phyloP scores from a whole-genome alignment of 2,329 filamentous ascomycete genomes.

The Colletotrichum siamense region DNA sequence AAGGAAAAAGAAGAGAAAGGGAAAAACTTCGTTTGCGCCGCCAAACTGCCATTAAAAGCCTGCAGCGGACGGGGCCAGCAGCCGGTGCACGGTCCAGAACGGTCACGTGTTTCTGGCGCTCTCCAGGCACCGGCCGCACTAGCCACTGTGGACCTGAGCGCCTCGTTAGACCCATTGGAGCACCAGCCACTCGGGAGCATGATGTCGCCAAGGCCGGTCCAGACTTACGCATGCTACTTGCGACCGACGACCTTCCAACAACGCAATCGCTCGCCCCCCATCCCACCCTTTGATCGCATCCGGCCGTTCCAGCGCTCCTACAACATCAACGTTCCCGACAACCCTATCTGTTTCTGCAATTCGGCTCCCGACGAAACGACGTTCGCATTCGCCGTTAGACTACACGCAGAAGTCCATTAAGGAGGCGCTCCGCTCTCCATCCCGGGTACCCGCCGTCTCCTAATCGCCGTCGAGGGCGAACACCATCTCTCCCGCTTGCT shows the following conservation, averaged over 20 bases:
- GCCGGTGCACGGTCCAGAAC: not conserved
- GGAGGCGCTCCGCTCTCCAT: not conserved
- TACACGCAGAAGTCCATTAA: not conserved
- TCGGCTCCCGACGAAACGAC: not conserved
- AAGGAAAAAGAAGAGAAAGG: slow-evolving; percentile 40
- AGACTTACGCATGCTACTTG: slow-evolving; percentile 16
- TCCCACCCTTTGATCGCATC: not conserved
- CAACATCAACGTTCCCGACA: not conserved
- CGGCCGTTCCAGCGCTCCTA: not conserved
- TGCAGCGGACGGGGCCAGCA: not conserved
- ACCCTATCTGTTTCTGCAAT: slow-evolving; percentile 5
- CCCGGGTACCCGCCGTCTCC: not conserved
- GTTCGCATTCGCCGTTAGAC: not conserved
- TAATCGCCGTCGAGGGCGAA: not conserved
- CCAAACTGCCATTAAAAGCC: slow-evolving; percentile 9
- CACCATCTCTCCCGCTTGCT: not conserved
- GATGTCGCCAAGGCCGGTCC: slow-evolving; percentile 16
- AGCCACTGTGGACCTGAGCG: not conserved
- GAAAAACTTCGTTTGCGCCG: slow-evolving; percentile 19
- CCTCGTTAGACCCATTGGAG: not conserved
- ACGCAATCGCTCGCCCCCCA: not conserved
- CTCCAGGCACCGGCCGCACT: not conserved
- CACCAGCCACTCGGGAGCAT: slow-evolving; percentile 16
- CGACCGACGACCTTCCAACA: slow-evolving; percentile 1
- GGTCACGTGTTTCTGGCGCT: not conserved